Conservation (phyloP, 176 grass and related monocot species). For the Oryza meridionalis region DNA sequence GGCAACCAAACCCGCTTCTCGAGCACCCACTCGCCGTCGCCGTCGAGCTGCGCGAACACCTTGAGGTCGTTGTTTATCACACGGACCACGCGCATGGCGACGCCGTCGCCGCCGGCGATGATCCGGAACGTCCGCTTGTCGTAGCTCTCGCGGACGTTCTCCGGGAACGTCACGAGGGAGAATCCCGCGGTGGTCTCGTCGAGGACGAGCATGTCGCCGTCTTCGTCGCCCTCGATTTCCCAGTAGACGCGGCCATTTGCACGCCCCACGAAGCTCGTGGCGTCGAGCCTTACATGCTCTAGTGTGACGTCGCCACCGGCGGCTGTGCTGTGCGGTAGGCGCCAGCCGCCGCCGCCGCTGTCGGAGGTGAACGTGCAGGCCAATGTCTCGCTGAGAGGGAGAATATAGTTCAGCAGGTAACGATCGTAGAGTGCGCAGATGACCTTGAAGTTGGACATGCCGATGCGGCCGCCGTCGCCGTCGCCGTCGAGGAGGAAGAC, state of each 20-base stretch:
- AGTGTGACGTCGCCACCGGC: not conserved
- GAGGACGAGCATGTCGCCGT: constrained; percentile 10
- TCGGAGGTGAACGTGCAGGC: constrained; percentile 1
- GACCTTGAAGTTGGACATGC: constrained; percentile 5
- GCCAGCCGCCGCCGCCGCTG: constrained; percentile 23
- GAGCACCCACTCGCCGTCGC: not conserved
- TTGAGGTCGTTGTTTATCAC: not conserved
- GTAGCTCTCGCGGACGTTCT: not conserved
- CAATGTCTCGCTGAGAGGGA: not conserved
- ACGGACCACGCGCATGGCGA: not conserved
- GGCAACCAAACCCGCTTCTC: constrained; percentile 23
- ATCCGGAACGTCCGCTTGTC: constrained; percentile 5
- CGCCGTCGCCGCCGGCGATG: not conserved
- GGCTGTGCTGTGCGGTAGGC: not conserved
- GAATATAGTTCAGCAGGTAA: not conserved
- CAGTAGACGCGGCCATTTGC: not conserved
- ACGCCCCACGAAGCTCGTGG: not conserved
- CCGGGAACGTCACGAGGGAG: constrained; percentile 14
- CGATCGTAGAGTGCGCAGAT: not conserved
- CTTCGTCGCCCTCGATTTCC: not conserved
- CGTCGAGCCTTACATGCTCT: not conserved
- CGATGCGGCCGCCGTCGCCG: not conserved
- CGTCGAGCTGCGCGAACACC: not conserved
- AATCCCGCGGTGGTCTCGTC: constrained; percentile 25
- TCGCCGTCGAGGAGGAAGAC: constrained; percentile 27